Conservation (phyloP, 352 stramenopile genomes). For the Pythium brachiatum region DNA sequence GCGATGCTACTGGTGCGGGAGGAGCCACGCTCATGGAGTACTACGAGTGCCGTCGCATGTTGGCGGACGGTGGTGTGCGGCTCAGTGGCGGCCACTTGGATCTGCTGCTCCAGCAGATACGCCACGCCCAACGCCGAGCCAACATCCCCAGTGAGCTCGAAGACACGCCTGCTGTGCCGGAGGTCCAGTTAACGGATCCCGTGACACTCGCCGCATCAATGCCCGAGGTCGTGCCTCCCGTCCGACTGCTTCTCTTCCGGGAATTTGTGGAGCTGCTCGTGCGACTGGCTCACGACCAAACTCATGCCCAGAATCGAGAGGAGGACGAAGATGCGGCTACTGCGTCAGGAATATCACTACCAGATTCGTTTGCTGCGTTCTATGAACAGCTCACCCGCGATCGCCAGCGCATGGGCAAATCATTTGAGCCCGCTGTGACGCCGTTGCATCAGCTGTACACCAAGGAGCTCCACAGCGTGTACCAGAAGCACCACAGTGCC, state of each 20-base stretch:
- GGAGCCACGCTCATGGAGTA: slow-evolving; percentile 38
- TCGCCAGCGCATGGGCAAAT: slow-evolving; percentile 21
- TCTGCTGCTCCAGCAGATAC: slow-evolving; percentile 33
- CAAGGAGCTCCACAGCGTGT: slow-evolving; percentile 40
- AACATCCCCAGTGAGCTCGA: slow-evolving; percentile 3
- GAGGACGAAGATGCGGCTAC: background rate
- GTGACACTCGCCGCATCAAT: slow-evolving; percentile 12
- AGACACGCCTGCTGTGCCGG: background rate
- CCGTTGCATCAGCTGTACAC: slow-evolving; percentile 31
- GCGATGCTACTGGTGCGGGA: background rate
- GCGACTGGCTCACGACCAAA: slow-evolving; percentile 39
- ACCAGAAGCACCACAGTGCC: slow-evolving; percentile 35
- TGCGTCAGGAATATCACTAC: slow-evolving; percentile 18
- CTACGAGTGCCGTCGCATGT: slow-evolving; percentile 47
- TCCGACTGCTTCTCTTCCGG: slow-evolving; percentile 44
- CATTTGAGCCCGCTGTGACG: slow-evolving; percentile 29
- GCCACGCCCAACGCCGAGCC: slow-evolving; percentile 33
- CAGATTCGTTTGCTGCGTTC: slow-evolving; percentile 42
- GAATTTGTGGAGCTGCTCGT: slow-evolving; percentile 75
- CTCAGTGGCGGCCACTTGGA: slow-evolving; percentile 42
- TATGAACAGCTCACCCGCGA: slow-evolving; percentile 41
- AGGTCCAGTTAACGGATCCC: slow-evolving; percentile 5
- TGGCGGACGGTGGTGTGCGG: slow-evolving; percentile 43
- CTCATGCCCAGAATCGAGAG: slow-evolving; percentile 9
- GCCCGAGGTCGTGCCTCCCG: slow-evolving; percentile 16